Evolutionary conservation across 2,329 filamentous ascomycete species (phyloP), one percentile per base, ranked within the genome.

Genomic region (Dothideomycetes sp.): DNA sequence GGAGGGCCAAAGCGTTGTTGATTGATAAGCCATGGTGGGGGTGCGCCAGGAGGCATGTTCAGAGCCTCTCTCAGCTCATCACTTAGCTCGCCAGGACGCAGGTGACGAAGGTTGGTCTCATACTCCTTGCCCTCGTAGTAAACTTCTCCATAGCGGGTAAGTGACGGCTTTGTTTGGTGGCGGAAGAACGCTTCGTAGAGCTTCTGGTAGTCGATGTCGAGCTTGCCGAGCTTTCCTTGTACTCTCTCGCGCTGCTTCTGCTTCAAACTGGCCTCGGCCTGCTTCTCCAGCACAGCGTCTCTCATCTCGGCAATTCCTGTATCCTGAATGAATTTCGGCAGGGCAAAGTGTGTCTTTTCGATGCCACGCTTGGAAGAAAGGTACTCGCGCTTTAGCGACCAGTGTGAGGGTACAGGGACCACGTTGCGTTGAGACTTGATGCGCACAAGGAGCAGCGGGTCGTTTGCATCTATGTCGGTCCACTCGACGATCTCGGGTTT

Each of bases 41-140:
- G 89, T 18, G 88, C 87, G 36, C 86, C 88, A 11, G 86, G 84
- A 16, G 87, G 84, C 68, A 98, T 96, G 53, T 86, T 91, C 1
- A 98, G 74, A 4, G 91, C 89, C 57, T 96, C 89, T 56, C 85
- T 89, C 28, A 95, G 73, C 52, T 85, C 80, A 41, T 96, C 86
- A 51, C 81, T 91, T 34, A 96, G 64, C 53, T 96, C 88, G 24
- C 91, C 91, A 1, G 91, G 85, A 49, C 87, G 80, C 45, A 95
- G 76, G 64, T 95, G 84, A 52, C 84, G 81, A 48, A 94, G 74
- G 59, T 96, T 94, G 1, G 91, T 94, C 64, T 98, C 91, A 57
- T 85, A 91, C 60, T 98, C 91, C 62, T 98, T 98, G 58, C 91
- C 91, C 64, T 98, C 91, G 60, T 96, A 96, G 63, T 98, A 98